Conservation (phyloP, 1,139 yeast species). For the Yamadazyma diddensiae region DNA sequence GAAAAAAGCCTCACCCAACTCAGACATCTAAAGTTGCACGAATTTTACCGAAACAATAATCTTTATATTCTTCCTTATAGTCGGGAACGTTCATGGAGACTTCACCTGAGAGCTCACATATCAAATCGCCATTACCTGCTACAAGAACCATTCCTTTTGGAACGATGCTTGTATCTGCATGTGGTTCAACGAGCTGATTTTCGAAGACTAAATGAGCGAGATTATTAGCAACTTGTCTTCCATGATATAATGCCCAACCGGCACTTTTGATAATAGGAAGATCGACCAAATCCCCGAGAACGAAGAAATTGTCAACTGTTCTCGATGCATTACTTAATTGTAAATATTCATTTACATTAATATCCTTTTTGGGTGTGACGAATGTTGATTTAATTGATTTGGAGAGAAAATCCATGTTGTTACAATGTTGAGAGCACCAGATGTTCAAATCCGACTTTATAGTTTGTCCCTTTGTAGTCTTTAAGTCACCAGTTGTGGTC, state of each 20-base stretch:
- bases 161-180: slow-evolving; percentile 31
- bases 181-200: slow-evolving; percentile 29
- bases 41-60: slow-evolving; percentile 28
- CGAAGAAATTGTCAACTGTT: slow-evolving; percentile 28
- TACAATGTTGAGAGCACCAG: slow-evolving; percentile 45
- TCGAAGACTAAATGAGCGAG: slow-evolving; percentile 30
- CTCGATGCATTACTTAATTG: slow-evolving; percentile 24
- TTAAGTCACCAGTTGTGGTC: slow-evolving; percentile 24
- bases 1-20: not conserved
- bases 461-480: slow-evolving; percentile 25
- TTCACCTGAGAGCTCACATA: slow-evolving; percentile 36
- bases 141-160: slow-evolving; percentile 46
- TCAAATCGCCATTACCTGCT: slow-evolving; percentile 40
- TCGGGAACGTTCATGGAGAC: slow-evolving; percentile 34
- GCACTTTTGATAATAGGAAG: slow-evolving; percentile 43
- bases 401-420: slow-evolving; percentile 33
- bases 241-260: slow-evolving; percentile 49
- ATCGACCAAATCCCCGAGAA: slow-evolving; percentile 41
- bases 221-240: slow-evolving; percentile 41
- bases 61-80: slow-evolving; percentile 41
- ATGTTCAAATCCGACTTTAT: slow-evolving; percentile 34
- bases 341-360: slow-evolving; percentile 35
- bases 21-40: slow-evolving; percentile 19
- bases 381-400: slow-evolving; percentile 17
- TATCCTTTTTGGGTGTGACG: slow-evolving; percentile 25